Conservation (phyloP, 371 early-diverging fungal genomes). For the Zancudomyces culisetae region DNA sequence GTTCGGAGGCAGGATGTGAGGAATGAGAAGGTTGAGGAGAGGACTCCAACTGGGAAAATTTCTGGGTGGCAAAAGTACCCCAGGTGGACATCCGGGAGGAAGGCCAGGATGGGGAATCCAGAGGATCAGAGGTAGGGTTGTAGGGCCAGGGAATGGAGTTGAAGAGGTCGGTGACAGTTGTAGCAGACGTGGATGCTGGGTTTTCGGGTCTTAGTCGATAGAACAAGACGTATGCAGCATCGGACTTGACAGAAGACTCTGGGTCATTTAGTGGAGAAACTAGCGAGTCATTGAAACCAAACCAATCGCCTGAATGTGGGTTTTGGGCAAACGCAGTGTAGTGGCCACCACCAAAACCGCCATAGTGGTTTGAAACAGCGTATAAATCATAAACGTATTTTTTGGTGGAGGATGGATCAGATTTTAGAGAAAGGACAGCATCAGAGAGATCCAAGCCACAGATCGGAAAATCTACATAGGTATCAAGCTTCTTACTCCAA, state of each 20-base stretch:
- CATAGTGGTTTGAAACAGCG: constrained; percentile 80
- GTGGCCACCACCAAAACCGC: constrained; percentile 85
- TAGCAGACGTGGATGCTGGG: background rate
- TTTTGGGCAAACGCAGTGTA: constrained; percentile 84
- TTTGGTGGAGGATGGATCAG: constrained; percentile 10
- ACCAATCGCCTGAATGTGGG: constrained; percentile 50
- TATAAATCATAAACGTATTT: constrained; percentile 58
- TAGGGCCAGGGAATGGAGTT: background rate
- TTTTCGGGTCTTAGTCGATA: constrained; percentile 25
- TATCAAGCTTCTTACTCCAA: constrained; percentile 71
- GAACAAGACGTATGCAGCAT: constrained; percentile 70
- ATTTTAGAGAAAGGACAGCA: constrained; percentile 1
- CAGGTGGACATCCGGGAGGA: background rate
- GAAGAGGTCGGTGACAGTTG: background rate
- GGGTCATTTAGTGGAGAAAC: constrained; percentile 37
- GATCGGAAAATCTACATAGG: constrained; percentile 59
- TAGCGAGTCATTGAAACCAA: constrained; percentile 71
- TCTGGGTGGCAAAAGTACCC: background rate
- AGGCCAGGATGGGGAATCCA: background rate
- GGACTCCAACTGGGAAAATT: background rate
- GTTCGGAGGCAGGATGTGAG: no score
- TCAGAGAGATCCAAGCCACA: constrained; percentile 45
- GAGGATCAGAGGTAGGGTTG: background rate
- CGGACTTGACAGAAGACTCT: constrained; percentile 38
- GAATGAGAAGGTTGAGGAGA: no score